phyloP scores from a whole-genome alignment of 1,284 basidiomycete species.

The Peniophora sp. region DNA sequence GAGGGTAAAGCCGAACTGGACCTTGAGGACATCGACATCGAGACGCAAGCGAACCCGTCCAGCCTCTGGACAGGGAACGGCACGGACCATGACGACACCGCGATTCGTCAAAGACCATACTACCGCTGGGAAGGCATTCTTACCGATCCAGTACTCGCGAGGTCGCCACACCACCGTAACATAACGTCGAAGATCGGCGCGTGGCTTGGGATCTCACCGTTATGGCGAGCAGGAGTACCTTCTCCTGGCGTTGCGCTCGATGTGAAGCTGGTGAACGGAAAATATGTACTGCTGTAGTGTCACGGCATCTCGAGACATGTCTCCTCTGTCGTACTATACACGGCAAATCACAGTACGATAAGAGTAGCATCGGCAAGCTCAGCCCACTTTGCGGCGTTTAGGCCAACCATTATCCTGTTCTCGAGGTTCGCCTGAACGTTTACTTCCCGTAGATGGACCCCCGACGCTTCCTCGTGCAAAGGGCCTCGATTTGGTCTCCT shows the following conservation, averaged over 20 bases:
- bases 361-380: too few species aligned
- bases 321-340: too few species aligned
- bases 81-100: conserved; percentile 60
- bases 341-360: too few species aligned
- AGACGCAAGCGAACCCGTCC: conserved; percentile 41
- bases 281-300: conserved; percentile 40
- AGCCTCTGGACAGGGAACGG: conserved; percentile 63
- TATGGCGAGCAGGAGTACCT: conserved; percentile 43
- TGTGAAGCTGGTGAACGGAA: conserved; percentile 45
- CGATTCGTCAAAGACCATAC: conserved; percentile 49
- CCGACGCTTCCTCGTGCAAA: conserved; percentile 27
- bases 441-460: neutral
- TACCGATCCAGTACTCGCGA: conserved; percentile 39
- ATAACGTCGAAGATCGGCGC: conserved; percentile 49
- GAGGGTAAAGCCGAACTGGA: conserved; percentile 42
- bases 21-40: conserved; percentile 52
- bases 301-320: neutral
- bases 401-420: too few species aligned
- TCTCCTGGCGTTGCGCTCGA: conserved; percentile 54
- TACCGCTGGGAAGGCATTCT: conserved; percentile 73
- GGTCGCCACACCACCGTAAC: conserved; percentile 26
- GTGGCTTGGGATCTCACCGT: conserved; percentile 60
- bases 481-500: conserved; percentile 83
- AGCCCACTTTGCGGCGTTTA: neutral
- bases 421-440: neutral